These are phyloP conservation scores for Monosporozyma aquatica DNA, from an alignment of 805 yeast species.

Conservation along the genomic window DNA sequence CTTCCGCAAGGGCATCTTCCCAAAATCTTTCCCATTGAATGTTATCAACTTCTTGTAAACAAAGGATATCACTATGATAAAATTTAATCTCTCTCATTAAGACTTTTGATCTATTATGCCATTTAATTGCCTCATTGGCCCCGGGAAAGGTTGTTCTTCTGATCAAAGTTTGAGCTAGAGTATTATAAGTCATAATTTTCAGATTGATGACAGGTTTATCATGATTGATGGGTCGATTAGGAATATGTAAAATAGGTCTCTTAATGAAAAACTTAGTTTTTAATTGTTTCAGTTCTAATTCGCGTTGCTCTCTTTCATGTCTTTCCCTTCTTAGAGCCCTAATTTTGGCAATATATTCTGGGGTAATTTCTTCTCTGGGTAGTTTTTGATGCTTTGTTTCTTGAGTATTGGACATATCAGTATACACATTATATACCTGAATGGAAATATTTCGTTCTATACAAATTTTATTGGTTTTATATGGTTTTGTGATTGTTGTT, in stretches of 20 bases:
- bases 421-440: neutral
- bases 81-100: conserved; percentile 52
- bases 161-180: conserved; percentile 76
- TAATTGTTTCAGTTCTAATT: conserved; percentile 3
- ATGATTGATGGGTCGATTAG: conserved; percentile 4
- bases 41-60: conserved; percentile 79
- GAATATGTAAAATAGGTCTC: conserved; percentile 39
- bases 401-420: neutral
- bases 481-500: neutral
- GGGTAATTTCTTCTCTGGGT: conserved; percentile 5
- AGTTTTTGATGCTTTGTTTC: conserved; percentile 5
- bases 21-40: conserved; percentile 57
- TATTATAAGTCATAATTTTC: conserved; percentile 67
- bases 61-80: conserved; percentile 64
- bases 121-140: conserved; percentile 65
- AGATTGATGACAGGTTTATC: conserved; percentile 21
- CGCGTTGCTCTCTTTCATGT: conserved; percentile 28
- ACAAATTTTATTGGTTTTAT: neutral
- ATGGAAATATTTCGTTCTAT: neutral
- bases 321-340: conserved; percentile 34
- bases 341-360: conserved; percentile 6
- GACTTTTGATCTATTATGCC: conserved; percentile 61
- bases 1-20: conserved; percentile 41
- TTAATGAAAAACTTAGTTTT: conserved; percentile 37
- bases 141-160: conserved; percentile 71